Evolutionary conservation across 345 rosid genomes (phyloP).

Genomic region (Mallotus nudiflorus): DNA sequence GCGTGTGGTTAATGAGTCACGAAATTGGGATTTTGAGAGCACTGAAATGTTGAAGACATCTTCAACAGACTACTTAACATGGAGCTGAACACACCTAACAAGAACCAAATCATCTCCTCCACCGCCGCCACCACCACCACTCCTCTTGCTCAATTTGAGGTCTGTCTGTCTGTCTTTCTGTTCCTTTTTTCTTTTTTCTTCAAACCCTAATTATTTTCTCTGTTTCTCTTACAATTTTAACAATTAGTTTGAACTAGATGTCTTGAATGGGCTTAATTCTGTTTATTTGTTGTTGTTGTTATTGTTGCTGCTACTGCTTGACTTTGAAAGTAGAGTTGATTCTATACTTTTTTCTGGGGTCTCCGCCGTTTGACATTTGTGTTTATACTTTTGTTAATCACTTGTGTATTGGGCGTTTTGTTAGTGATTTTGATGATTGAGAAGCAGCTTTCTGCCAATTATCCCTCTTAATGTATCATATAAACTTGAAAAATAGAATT

Average conservation of each 20-base stretch:
- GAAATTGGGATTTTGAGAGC: background rate
- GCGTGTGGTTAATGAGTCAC: no score
- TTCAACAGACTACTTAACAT: background rate
- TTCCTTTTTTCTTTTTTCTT: conserved; percentile 6
- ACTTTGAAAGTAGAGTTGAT: background rate
- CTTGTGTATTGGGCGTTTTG: background rate
- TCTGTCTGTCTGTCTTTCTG: conserved; percentile 21
- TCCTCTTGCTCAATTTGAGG: conserved; percentile 52
- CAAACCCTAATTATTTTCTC: conserved; percentile 2
- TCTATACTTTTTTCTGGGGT: background rate
- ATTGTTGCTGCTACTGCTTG: background rate
- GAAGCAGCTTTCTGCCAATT: no score
- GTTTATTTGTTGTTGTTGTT: background rate
- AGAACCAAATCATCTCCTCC: conserved; percentile 34
- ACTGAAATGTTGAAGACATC: background rate
- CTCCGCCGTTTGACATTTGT: no score
- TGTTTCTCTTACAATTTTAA: background rate
- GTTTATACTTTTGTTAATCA: background rate
- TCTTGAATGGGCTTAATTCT: no score
- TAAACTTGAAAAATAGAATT: no score
- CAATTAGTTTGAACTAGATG: background rate
- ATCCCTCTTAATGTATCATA: no score
- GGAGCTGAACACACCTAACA: conserved; percentile 66
- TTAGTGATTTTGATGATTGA: background rate
- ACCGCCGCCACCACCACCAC: conserved; percentile 40